Conservation (phyloP, 2,329 filamentous ascomycete species). For the Emergomyces africanus region DNA sequence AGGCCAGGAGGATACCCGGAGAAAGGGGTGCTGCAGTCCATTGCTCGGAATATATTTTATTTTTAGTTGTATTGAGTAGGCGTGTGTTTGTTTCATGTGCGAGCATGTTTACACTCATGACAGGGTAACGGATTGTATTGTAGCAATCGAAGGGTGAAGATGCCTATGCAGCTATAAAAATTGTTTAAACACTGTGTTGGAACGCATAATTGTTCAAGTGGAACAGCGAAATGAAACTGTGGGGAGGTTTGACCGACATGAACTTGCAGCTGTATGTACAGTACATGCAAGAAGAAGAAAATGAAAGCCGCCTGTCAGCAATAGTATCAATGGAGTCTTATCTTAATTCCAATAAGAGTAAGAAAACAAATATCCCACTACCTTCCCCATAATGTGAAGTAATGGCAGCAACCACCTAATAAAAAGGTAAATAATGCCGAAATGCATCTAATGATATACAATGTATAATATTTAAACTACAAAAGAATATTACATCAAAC, state of each 20-base stretch:
- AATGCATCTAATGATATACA: neutral
- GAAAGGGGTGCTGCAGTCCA: neutral
- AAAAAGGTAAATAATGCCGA: neutral
- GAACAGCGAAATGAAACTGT: neutral
- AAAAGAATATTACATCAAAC: constrained; percentile 58
- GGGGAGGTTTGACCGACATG: neutral
- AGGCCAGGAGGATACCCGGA: neutral
- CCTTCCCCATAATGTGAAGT: neutral
- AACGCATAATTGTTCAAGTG: neutral
- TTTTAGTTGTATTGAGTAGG: neutral
- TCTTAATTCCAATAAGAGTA: neutral
- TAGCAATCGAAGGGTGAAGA: neutral
- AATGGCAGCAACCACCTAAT: neutral
- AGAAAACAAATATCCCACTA: neutral
- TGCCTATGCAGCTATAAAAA: neutral
- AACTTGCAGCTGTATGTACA: neutral
- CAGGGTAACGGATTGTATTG: neutral
- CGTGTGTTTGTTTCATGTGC: neutral
- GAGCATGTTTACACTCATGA: neutral
- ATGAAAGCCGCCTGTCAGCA: neutral
- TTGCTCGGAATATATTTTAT: neutral
- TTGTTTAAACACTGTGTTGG: neutral
- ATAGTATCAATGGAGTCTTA: too few species aligned
- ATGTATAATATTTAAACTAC: neutral
- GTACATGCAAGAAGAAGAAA: too few species aligned